A percentile compares a stretch with the other conserved stretches of the same genome.
phyloP scores from a whole-genome alignment of 2,329 filamentous ascomycete genomes.

The Periglandula ipomoeae region DNA sequence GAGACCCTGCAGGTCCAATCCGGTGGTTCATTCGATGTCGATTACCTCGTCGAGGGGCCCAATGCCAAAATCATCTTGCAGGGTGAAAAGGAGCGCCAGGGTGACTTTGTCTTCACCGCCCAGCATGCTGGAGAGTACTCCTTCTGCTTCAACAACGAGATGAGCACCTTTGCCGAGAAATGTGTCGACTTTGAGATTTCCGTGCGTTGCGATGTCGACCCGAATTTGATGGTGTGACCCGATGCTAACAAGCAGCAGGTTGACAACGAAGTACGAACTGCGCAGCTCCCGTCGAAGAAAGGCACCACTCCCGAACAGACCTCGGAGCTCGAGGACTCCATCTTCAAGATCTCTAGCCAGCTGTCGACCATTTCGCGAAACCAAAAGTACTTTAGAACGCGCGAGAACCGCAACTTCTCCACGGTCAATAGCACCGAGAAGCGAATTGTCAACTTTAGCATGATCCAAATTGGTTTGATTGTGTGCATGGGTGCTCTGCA shows the following conservation, averaged over 20 bases:
- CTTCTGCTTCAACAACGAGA: conserved; percentile 98
- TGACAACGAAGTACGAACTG: conserved; percentile 71
- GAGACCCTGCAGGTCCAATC: conserved; percentile 70
- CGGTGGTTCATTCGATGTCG: conserved; percentile 93
- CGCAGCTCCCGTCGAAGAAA: conserved; percentile 78
- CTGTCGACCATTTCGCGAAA: conserved; percentile 91
- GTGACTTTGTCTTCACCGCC: conserved; percentile 95
- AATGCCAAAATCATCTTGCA: conserved; percentile 72
- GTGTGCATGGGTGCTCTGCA: conserved; percentile 91
- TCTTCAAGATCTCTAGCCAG: conserved; percentile 89
- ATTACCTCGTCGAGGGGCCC: conserved; percentile 81
- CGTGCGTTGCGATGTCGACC: conserved; percentile 25
- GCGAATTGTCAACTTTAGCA: conserved; percentile 93
- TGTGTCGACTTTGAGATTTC: conserved; percentile 96
- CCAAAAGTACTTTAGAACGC: conserved; percentile 98
- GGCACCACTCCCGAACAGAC: conserved; percentile 86
- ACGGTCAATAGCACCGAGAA: conserved; percentile 93
- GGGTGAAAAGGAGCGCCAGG: conserved; percentile 85
- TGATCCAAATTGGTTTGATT: conserved; percentile 88
- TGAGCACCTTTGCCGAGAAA: conserved; percentile 97
- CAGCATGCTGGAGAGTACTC: conserved; percentile 81
- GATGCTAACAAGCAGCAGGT: conserved; percentile 44
- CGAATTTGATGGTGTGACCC: neutral
- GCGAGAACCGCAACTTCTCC: conserved; percentile 98
- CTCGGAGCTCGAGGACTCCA: conserved; percentile 78